phyloP scores from a whole-genome alignment of 78 protist genomes.

The Bodo saltans region DNA sequence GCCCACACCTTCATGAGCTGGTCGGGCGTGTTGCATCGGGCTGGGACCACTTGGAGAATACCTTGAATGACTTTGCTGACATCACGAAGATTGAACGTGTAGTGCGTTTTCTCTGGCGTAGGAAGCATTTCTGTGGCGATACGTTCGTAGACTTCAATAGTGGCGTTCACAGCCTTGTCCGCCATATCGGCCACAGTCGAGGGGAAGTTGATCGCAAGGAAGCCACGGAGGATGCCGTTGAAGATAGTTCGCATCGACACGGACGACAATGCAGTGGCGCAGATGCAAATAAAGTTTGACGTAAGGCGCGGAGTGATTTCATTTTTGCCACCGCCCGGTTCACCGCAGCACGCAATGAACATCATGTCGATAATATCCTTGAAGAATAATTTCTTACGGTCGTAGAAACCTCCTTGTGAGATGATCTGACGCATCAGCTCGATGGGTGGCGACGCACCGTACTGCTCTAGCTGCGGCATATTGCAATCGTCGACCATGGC shows the following conservation, averaged over 20 bases:
- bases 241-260: conserved; percentile 57
- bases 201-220: conserved; percentile 21
- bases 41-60: conserved; percentile 11
- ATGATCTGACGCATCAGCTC: conserved; percentile 70
- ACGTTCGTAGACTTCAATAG: conserved; percentile 52
- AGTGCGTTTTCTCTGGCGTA: conserved; percentile 74
- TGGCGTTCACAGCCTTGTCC: conserved; percentile 36
- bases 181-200: background rate
- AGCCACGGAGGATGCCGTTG: conserved; percentile 52
- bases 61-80: conserved; percentile 60
- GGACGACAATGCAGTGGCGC: conserved; percentile 38
- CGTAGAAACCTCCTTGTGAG: conserved; percentile 69
- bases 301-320: conserved; percentile 61
- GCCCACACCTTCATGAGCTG: conserved; percentile 38
- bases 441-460: conserved; percentile 81
- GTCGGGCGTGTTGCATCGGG: background rate
- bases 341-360: conserved; percentile 65
- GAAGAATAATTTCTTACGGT: conserved; percentile 62
- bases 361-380: conserved; percentile 40
- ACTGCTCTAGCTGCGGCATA: conserved; percentile 78
- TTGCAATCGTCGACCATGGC: conserved; percentile 79
- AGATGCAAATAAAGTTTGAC: conserved; percentile 52
- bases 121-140: conserved; percentile 60
- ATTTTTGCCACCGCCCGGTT: conserved; percentile 79
- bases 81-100: conserved; percentile 85